Base-by-base conservation (phyloP, 148 eudicot genomes). In the Linanthus parryae region DNA sequence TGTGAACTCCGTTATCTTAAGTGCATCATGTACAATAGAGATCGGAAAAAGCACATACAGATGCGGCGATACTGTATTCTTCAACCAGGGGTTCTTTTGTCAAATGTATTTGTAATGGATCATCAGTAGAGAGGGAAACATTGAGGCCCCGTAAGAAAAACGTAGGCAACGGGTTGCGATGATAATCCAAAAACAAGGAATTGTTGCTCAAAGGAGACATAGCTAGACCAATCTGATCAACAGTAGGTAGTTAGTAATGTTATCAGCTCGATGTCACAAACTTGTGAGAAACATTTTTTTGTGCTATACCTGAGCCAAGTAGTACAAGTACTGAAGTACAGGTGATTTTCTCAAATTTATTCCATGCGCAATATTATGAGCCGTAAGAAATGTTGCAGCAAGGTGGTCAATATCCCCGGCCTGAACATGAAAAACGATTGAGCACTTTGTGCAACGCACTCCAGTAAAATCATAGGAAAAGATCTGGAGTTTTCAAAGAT, bases 151-250 rank as follows among this genome's bases (percentile, higher is more conserved):
- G 79, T 37, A 69, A 68, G 73, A 94, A 94, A 64, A 94, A 94
- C 76, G 82, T 74, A 7, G 96, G 99, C 48, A 94, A 80, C 27
- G 99, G 99, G 66, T 94, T 94, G 35, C 99, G 95, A 76, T 88
- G 96, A 58, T 88, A 94, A 57, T 94, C 99, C 63, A 94, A 61
- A 62, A 94, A 94, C 43, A 94, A 76, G 23, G 99, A 94, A 76
- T 94, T 94, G 88, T 94, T 94, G 81, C 99, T 94, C 65, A 94
- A 76, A 43, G 99, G 99, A 67, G 99, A 94, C 99, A 94, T 94
- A 40, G 95, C 91, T 56, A 94, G 69, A 42, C 99, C 99, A 82
- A 94, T 94, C 99, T 94, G 82, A 54, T 48, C 44, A 67, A 48
- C 53, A 58, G 38, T 41, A 44, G 29, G 29, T 40, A 31, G 56